These are phyloP conservation scores for Monosporascus sp. DNA, from an alignment of 2,329 filamentous ascomycete species.

Conservation along the genomic window DNA sequence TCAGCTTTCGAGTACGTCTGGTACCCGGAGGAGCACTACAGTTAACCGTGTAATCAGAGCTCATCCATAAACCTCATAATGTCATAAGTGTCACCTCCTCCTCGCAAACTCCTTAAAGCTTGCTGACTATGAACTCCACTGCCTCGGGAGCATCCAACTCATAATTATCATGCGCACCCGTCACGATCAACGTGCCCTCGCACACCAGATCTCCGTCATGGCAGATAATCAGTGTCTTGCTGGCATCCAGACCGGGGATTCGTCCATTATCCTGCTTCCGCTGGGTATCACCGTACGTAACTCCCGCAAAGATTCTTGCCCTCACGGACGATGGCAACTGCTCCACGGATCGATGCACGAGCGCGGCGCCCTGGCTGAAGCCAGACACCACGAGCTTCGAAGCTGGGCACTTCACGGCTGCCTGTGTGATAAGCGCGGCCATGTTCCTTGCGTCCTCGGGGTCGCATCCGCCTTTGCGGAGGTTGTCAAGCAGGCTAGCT, in stretches of 20 bases:
- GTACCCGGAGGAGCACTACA: too few species aligned
- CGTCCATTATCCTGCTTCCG: conserved; percentile 27
- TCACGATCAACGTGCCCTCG: conserved; percentile 34
- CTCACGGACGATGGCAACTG: conserved; percentile 21
- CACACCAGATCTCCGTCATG: conserved; percentile 47
- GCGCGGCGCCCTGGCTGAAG: conserved; percentile 38
- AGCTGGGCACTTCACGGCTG: conserved; percentile 32
- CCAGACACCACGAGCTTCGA: conserved; percentile 37
- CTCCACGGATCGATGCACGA: conserved; percentile 35
- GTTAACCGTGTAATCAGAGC: too few species aligned
- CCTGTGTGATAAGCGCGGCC: conserved; percentile 26
- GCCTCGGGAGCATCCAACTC: conserved; percentile 12
- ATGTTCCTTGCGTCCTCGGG: conserved; percentile 27
- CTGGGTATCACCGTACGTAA: conserved; percentile 39
- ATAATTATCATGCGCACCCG: conserved; percentile 10
- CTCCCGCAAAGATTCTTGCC: conserved; percentile 31
- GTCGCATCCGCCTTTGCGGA: conserved; percentile 25
- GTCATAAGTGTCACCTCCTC: too few species aligned
- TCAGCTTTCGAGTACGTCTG: too few species aligned
- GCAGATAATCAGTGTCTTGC: conserved; percentile 38
- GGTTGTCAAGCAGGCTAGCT: conserved; percentile 17
- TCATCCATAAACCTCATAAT: too few species aligned
- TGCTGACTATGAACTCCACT: conserved; percentile 13
- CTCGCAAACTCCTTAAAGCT: conserved; percentile 1
- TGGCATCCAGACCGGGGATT: conserved; percentile 26